Evolutionary conservation across 2,329 filamentous ascomycete species (phyloP).

Genomic region (Magnaporthiopsis poae): DNA sequence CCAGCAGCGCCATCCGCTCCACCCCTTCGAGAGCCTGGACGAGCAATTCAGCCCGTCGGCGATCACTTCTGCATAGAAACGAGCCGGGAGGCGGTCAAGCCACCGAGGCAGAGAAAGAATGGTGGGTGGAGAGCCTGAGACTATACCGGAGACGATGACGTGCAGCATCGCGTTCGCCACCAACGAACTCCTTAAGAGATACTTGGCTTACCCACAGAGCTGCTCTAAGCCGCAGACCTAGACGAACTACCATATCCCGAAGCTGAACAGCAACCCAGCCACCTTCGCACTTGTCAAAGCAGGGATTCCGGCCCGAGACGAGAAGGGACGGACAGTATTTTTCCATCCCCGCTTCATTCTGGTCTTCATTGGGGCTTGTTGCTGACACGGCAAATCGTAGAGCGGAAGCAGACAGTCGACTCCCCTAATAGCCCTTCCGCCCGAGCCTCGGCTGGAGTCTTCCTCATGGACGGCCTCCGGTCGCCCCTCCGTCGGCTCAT

Average conservation of each 20-base stretch:
- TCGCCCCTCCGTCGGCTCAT: too few relatives aligned
- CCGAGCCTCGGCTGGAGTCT: too few relatives aligned
- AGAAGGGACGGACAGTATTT: constrained; percentile 9
- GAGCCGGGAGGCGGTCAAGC: background rate
- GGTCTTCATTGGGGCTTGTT: background rate
- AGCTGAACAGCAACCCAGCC: constrained; percentile 36
- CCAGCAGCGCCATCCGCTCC: background rate
- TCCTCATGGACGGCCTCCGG: too few relatives aligned
- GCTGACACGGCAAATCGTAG: constrained; percentile 12
- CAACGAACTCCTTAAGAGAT: background rate
- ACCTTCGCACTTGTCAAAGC: constrained; percentile 37
- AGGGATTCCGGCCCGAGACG: constrained; percentile 32
- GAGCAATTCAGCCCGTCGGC: background rate
- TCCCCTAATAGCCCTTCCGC: too few relatives aligned
- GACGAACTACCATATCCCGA: constrained; percentile 36
- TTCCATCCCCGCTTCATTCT: background rate
- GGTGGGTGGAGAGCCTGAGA: too few relatives aligned
- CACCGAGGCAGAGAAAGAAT: too few relatives aligned
- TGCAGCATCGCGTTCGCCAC: background rate
- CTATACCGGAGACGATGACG: background rate
- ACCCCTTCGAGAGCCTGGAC: background rate
- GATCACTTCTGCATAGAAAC: background rate
- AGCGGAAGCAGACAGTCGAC: constrained; percentile 14
- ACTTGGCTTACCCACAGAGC: constrained; percentile 22
- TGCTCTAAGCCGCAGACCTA: constrained; percentile 35